Percentiles rank a stretch among this genome's conserved stretches.
These are phyloP conservation scores for Nymphaea thermarum DNA, from an alignment of 164 flowering plant species.

Conservation along the genomic window DNA sequence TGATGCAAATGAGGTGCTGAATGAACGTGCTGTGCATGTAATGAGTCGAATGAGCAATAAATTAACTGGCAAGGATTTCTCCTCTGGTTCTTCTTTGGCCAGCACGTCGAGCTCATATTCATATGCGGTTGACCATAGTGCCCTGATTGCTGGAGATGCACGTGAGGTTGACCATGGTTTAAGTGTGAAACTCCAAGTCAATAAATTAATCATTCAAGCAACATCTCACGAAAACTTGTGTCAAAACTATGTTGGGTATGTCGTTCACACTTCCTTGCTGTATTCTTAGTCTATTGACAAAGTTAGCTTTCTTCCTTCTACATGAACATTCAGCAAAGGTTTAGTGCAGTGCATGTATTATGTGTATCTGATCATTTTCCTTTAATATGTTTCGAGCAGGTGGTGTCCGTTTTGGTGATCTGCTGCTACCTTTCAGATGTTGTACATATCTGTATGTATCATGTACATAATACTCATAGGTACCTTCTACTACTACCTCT, in stretches of 20 bases:
- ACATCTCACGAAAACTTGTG: constrained; percentile 87
- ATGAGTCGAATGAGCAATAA: constrained; percentile 98
- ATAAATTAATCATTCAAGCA: constrained; percentile 80
- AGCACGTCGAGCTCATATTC: constrained; percentile 30
- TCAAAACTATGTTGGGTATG: constrained; percentile 97
- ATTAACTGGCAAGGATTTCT: constrained; percentile 94
- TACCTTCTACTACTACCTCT: no score
- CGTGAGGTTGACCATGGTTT: constrained; percentile 91
- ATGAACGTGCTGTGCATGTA: constrained; percentile 90
- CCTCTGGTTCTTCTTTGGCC: constrained; percentile 33
- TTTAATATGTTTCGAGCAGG: constrained; percentile 33
- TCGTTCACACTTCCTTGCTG: background rate
- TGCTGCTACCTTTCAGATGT: background rate
- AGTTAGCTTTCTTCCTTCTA: background rate
- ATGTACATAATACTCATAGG: no score
- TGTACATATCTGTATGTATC: constrained; percentile 10
- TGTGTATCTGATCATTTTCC: background rate
- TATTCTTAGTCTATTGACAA: background rate
- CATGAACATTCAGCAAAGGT: background rate
- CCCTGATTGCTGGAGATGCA: constrained; percentile 50
- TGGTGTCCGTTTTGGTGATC: constrained; percentile 93
- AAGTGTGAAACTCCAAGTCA: constrained; percentile 85
- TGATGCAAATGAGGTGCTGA: constrained; percentile 95
- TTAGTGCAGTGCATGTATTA: background rate
- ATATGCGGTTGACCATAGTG: constrained; percentile 51